These are phyloP conservation scores for Arbutus unedo DNA, from an alignment of 148 eudicot genomes.

Conservation along the genomic window DNA sequence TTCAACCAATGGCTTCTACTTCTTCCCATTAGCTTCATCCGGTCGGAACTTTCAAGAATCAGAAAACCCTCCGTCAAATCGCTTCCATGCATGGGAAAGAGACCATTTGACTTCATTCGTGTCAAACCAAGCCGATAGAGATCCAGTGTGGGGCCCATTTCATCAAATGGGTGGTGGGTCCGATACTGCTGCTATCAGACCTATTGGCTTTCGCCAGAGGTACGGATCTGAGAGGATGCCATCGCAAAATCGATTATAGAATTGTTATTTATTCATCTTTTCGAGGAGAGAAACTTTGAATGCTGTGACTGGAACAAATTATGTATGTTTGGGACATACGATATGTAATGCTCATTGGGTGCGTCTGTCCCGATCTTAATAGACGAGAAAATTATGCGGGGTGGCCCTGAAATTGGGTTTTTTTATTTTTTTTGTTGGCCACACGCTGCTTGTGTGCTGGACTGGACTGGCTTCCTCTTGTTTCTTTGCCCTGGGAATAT, in stretches of 20 bases:
- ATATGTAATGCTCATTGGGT: slow-evolving; percentile 31
- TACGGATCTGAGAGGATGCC: slow-evolving; percentile 65
- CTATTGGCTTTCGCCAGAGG: slow-evolving; percentile 56
- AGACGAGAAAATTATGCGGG: slow-evolving; percentile 26
- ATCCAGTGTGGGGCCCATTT: slow-evolving; percentile 54
- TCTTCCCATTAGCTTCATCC: slow-evolving; percentile 56
- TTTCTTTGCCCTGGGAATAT: slow-evolving; percentile 32
- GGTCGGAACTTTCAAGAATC: slow-evolving; percentile 50
- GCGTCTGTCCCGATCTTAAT: slow-evolving; percentile 20
- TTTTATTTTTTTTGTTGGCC: slow-evolving; percentile 5
- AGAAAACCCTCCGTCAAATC: slow-evolving; percentile 41
- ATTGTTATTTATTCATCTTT: slow-evolving; percentile 20
- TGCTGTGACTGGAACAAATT: slow-evolving; percentile 33
- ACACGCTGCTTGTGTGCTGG: slow-evolving; percentile 22
- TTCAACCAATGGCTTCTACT: slow-evolving; percentile 53
- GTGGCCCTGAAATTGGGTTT: slow-evolving; percentile 32
- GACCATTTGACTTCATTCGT: slow-evolving; percentile 45
- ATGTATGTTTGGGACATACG: slow-evolving; percentile 31
- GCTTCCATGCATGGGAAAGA: slow-evolving; percentile 60
- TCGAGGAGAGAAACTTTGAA: slow-evolving; percentile 24
- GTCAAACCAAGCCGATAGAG: slow-evolving; percentile 50
- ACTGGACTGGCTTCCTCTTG: slow-evolving; percentile 37
- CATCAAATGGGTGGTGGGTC: slow-evolving; percentile 41
- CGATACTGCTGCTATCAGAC: slow-evolving; percentile 17
- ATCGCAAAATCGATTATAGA: slow-evolving; percentile 63